phyloP scores from a whole-genome alignment of 2,329 filamentous ascomycete species.

The Ceratocystis huliohia region DNA sequence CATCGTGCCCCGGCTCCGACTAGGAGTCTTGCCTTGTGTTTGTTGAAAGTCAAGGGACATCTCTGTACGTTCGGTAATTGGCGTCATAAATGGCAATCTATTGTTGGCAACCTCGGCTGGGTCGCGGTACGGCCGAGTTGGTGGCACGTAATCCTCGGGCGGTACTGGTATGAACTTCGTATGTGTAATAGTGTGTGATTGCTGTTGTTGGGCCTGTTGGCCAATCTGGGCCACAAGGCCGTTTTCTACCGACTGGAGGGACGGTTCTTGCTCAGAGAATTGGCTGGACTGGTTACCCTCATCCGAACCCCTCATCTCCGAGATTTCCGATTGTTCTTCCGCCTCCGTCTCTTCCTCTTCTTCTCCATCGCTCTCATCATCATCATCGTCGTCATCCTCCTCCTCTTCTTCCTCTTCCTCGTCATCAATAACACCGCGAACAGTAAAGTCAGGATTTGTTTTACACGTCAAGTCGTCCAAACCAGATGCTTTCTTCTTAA shows the following conservation, averaged over 20 bases:
- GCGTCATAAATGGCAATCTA: slow-evolving; percentile 94
- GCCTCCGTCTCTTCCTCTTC: slow-evolving; percentile 1
- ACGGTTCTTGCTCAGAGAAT: slow-evolving; percentile 17
- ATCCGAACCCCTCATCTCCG: slow-evolving; percentile 24
- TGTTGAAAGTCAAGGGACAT: slow-evolving; percentile 58
- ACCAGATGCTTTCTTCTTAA: slow-evolving; percentile 39
- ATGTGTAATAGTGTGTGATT: slow-evolving; percentile 39
- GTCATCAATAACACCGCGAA: slow-evolving; percentile 26
- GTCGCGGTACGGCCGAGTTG: slow-evolving; percentile 69
- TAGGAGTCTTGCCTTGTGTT: slow-evolving; percentile 63
- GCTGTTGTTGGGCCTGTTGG: not conserved
- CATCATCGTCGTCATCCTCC: slow-evolving; percentile 25
- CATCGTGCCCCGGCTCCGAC: slow-evolving; percentile 36
- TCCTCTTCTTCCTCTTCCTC: slow-evolving; percentile 29
- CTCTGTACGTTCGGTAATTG: slow-evolving; percentile 91
- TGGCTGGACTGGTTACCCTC: slow-evolving; percentile 26
- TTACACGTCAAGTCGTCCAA: slow-evolving; percentile 32
- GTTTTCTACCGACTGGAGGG: slow-evolving; percentile 6
- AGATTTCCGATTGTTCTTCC: slow-evolving; percentile 29
- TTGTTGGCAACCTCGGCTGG: slow-evolving; percentile 71
- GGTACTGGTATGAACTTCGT: slow-evolving; percentile 66
- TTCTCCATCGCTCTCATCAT: slow-evolving; percentile 11
- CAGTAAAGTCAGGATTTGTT: slow-evolving; percentile 37
- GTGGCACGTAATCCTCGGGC: slow-evolving; percentile 75
- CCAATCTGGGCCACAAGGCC: not conserved